Conservation (phyloP, 176 grass and related monocot species). For the Oryza meyeriana region DNA sequence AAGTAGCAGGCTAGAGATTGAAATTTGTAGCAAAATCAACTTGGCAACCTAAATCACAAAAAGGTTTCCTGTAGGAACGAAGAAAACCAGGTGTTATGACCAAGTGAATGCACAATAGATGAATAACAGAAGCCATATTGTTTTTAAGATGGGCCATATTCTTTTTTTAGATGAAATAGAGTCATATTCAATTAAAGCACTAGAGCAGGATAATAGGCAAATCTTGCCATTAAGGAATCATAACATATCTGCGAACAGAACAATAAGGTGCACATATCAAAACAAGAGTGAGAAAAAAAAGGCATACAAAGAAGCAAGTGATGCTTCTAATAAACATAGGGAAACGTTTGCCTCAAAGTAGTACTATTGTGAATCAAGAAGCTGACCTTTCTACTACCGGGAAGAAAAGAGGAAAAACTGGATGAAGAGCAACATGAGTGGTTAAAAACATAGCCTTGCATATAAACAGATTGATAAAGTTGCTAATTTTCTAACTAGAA, state of each 20-base stretch:
- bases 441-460: not conserved
- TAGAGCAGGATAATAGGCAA: not conserved
- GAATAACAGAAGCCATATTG: not conserved
- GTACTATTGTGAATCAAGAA: not conserved
- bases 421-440: too few relatives aligned
- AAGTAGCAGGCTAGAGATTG: not conserved
- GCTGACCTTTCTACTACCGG: not conserved
- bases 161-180: not conserved
- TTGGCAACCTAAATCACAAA: not conserved
- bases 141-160: not conserved
- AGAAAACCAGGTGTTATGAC: conserved; percentile 8
- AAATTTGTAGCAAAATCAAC: not conserved
- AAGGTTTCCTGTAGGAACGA: conserved; percentile 22
- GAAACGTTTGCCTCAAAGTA: not conserved
- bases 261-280: not conserved
- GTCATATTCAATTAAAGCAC: not conserved
- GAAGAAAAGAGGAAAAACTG: not conserved
- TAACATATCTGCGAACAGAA: not conserved
- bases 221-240: not conserved
- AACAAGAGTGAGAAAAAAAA: not conserved
- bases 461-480: not conserved
- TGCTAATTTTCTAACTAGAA: not conserved
- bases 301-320: not conserved
- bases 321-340: not conserved
- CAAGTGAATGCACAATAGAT: not conserved